Base-by-base conservation (phyloP, 1,284 basidiomycete species). In the Moesziomyces parantarcticus region DNA sequence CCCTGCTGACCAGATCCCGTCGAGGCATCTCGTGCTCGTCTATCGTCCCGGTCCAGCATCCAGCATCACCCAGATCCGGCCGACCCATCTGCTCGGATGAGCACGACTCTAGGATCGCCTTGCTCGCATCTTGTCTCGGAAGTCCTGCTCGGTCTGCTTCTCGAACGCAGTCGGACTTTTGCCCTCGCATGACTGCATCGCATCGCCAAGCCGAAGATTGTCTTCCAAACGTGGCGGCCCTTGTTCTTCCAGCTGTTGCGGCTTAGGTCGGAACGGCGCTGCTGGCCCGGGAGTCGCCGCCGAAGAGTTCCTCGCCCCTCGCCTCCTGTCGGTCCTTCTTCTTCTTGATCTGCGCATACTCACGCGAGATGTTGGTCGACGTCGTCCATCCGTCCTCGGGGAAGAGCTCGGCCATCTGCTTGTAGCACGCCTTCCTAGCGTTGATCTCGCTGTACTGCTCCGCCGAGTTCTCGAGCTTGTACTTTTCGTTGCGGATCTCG, bases 401-500 rank as follows among this genome's bases (percentile, higher is more conserved):
- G 41, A 79, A 77, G 8, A 79, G 60, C 36, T 78, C 75, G 21
- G 54, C 61, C 54, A 83, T 77, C 56, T 75, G 60, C 58, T 81
- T 79, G 74, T 83, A 83, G 44, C 79, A 59, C 14, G 72, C 60
- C 44, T 83, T 83, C 18, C 81, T 75, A 6, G 75, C 74, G 42
- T 75, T 80, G 63, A 83, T 78, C 52, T 82, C 76, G 73, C 78
- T 80, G 53, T 70, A 67, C 39, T 75, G 67, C 49, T 82, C 77
- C 5, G 68, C 53, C 42, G 74, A 59, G 32, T 75, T 77, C 45
- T 83, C 81, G 13, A 81, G 70, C 62, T 71, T 73, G 49, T 71
- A 47, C 62, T 83, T 83, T 48, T 83, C 81, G 55, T 78, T 80
- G 9, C 60, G 52, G 11, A 83, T 59, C 57, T 83, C 80, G 48